Conservation (phyloP, 306 rosid genomes). For the Calophaca sinica region DNA sequence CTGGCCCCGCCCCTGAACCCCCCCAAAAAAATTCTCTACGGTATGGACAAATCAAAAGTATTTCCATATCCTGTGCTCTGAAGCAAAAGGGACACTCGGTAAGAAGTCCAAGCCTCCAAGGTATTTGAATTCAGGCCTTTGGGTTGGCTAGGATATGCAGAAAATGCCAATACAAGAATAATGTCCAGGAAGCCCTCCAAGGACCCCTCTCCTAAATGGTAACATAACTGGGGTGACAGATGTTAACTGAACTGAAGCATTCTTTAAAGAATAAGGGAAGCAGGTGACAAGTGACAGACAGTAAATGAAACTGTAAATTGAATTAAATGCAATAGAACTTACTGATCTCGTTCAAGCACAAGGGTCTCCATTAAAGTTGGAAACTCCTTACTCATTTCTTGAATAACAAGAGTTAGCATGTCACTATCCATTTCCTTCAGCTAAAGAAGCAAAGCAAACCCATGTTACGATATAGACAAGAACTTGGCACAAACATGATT, state of each 20-base stretch:
- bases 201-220: constrained; percentile 3
- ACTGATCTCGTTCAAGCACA: constrained; percentile 94
- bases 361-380: constrained; percentile 98
- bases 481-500: constrained; percentile 4
- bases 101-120: constrained; percentile 10
- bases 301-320: constrained; percentile 38
- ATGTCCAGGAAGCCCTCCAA: constrained; percentile 27
- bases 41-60: background rate
- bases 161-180: constrained; percentile 32
- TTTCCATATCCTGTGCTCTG: background rate
- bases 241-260: constrained; percentile 32
- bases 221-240: constrained; percentile 26
- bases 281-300: constrained; percentile 6
- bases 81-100: constrained; percentile 16
- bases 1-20: no score
- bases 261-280: constrained; percentile 25
- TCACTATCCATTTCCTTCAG: constrained; percentile 91
- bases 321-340: constrained; percentile 47
- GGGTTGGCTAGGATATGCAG: constrained; percentile 7
- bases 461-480: constrained; percentile 40
- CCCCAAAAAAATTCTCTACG: background rate
- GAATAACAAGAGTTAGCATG: constrained; percentile 88
- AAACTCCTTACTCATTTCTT: constrained; percentile 89
- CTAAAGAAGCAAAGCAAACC: constrained; percentile 57
- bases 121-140: constrained; percentile 10